Evolutionary conservation across 306 rosid genomes (phyloP).

Genomic region (Pyrus communis): DNA sequence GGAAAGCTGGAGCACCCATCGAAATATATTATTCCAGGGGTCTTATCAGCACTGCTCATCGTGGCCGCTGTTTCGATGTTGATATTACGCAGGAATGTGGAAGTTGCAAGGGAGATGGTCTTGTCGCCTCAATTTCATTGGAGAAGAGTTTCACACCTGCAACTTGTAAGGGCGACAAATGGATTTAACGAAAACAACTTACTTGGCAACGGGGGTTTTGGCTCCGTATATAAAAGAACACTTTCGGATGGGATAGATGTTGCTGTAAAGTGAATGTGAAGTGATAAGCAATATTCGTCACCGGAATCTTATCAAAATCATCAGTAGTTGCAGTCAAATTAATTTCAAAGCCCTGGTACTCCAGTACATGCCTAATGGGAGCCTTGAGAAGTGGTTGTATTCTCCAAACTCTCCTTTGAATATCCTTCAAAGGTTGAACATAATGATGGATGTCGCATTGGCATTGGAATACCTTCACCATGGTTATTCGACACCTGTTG

Average conservation of each 20-base stretch:
- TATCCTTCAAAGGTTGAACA: not conserved
- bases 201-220: slow-evolving; percentile 11
- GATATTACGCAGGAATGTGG: not conserved
- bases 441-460: not conserved
- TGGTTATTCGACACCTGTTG: slow-evolving; percentile 18
- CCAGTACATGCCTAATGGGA: slow-evolving; percentile 17
- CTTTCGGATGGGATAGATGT: slow-evolving; percentile 4
- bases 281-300: not conserved
- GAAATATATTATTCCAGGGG: not conserved
- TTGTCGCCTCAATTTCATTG: not conserved
- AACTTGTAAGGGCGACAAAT: slow-evolving; percentile 11
- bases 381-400: slow-evolving; percentile 14
- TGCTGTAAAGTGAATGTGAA: slow-evolving; percentile 6
- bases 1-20: not conserved
- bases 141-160: slow-evolving; percentile 16
- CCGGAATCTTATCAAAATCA: slow-evolving; percentile 17
- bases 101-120: too few relatives aligned
- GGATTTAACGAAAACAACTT: not conserved
- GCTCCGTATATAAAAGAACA: slow-evolving; percentile 4
- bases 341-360: slow-evolving; percentile 20
- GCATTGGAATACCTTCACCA: slow-evolving; percentile 34
- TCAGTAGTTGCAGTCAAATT: not conserved
- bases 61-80: not conserved
- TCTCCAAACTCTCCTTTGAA: not conserved
- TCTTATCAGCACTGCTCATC: not conserved